Evolutionary conservation across 345 rosid genomes (phyloP).

Genomic region (Citrus maxima): DNA sequence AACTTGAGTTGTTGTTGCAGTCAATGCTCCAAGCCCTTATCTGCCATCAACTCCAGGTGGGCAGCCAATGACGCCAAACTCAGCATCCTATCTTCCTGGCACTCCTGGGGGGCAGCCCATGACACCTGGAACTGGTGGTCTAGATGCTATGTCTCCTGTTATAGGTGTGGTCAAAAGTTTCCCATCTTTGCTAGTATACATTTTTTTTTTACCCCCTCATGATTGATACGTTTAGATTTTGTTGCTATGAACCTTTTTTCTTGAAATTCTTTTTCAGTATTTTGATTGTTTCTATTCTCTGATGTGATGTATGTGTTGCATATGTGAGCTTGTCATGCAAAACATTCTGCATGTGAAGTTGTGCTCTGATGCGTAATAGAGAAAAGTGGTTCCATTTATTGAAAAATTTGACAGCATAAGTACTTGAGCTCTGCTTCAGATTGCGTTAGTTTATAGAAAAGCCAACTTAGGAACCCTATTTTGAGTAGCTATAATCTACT

Average conservation of each 20-base stretch:
- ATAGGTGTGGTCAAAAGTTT: constrained; percentile 41
- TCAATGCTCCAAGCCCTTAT: constrained; percentile 92
- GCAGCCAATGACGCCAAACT: constrained; percentile 91
- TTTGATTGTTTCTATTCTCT: background rate
- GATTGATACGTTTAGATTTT: background rate
- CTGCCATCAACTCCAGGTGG: constrained; percentile 90
- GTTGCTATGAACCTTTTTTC: background rate
- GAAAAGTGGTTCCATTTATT: background rate
- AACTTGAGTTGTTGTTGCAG: constrained; percentile 37
- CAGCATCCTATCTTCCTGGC: constrained; percentile 76
- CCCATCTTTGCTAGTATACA: background rate
- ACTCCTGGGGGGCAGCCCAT: constrained; percentile 99
- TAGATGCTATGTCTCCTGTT: constrained; percentile 89
- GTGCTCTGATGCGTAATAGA: background rate
- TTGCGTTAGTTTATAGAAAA: background rate
- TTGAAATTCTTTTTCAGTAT: background rate
- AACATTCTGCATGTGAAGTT: background rate
- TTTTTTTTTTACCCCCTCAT: background rate
- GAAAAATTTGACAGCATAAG: background rate
- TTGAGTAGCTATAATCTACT: background rate
- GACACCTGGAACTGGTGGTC: constrained; percentile 93
- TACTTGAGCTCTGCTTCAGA: background rate
- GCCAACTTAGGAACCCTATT: background rate
- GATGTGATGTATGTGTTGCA: background rate
- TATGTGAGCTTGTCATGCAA: background rate